These are phyloP conservation scores for Candida ovalis DNA, from an alignment of 805 yeast genomes.

Conservation along the genomic window DNA sequence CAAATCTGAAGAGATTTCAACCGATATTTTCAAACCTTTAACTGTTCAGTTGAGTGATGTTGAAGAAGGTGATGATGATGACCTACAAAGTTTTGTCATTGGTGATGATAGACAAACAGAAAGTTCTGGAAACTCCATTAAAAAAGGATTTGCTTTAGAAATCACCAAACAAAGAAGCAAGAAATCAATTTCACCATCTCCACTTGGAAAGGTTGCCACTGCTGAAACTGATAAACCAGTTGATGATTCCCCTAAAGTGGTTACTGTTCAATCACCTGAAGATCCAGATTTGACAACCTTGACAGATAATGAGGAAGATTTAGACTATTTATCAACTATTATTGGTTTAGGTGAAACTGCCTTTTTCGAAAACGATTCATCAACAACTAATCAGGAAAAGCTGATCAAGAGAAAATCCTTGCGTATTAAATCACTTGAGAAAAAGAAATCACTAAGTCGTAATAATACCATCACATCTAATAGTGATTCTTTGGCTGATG, in stretches of 20 bases:
- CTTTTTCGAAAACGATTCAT: conserved; percentile 27
- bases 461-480: conserved; percentile 23
- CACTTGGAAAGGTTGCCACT: background rate
- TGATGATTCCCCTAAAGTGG: background rate
- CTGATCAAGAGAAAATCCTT: conserved; percentile 29
- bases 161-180: background rate
- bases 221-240: background rate
- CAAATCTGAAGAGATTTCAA: background rate
- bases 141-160: background rate
- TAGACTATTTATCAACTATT: conserved; percentile 36
- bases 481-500: conserved; percentile 10
- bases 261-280: background rate
- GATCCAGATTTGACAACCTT: background rate
- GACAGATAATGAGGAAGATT: conserved; percentile 24
- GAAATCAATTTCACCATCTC: background rate
- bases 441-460: conserved; percentile 32
- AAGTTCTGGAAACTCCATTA: background rate
- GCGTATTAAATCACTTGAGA: conserved; percentile 34
- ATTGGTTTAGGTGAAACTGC: conserved; percentile 39
- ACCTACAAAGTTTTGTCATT: conserved; percentile 12
- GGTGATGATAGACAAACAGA: conserved; percentile 13
- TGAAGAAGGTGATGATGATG: conserved; percentile 8
- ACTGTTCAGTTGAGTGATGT: conserved; percentile 9
- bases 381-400: conserved; percentile 26
- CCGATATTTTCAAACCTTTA: background rate